These are phyloP conservation scores for Syncephalastrum monosporum DNA, from an alignment of 371 early-diverging fungal genomes.

Conservation along the genomic window DNA sequence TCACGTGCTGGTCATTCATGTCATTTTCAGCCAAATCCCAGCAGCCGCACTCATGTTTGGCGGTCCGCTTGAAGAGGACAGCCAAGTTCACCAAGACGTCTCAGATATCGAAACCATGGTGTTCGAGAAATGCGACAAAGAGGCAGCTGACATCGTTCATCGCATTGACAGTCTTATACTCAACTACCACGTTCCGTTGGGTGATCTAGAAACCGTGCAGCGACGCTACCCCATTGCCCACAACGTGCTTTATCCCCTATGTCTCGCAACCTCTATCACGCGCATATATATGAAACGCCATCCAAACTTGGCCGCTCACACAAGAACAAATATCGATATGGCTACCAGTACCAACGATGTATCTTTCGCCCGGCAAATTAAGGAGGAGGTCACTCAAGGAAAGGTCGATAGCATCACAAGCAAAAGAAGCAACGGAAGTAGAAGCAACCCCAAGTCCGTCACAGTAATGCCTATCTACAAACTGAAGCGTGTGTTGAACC, in stretches of 20 bases:
- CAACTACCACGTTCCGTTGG: slow-evolving; percentile 6
- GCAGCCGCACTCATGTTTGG: slow-evolving; percentile 3
- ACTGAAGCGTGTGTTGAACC: slow-evolving; percentile 10
- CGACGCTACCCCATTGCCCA: slow-evolving; percentile 5
- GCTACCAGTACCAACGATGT: too few relatives aligned
- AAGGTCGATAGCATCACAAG: too few relatives aligned
- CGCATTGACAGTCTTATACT: slow-evolving; percentile 10
- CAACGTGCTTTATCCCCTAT: slow-evolving; percentile 11
- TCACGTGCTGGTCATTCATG: slow-evolving; percentile 19
- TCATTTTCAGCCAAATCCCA: slow-evolving; percentile 14
- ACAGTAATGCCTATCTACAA: slow-evolving; percentile 12
- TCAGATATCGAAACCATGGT: slow-evolving; percentile 7
- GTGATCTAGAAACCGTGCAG: background rate
- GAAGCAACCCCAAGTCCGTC: background rate
- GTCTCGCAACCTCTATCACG: slow-evolving; percentile 11
- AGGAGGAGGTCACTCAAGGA: too few relatives aligned
- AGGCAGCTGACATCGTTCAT: slow-evolving; percentile 19
- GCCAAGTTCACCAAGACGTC: background rate
- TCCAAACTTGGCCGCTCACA: too few relatives aligned
- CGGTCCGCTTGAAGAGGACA: background rate
- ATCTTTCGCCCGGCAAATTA: too few relatives aligned
- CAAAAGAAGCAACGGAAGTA: too few relatives aligned
- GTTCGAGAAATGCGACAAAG: slow-evolving; percentile 15
- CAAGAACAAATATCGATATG: too few relatives aligned
- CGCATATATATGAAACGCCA: too few relatives aligned